Conservation (phyloP, 2,329 filamentous ascomycete genomes). For the Colletotrichum simmondsii region DNA sequence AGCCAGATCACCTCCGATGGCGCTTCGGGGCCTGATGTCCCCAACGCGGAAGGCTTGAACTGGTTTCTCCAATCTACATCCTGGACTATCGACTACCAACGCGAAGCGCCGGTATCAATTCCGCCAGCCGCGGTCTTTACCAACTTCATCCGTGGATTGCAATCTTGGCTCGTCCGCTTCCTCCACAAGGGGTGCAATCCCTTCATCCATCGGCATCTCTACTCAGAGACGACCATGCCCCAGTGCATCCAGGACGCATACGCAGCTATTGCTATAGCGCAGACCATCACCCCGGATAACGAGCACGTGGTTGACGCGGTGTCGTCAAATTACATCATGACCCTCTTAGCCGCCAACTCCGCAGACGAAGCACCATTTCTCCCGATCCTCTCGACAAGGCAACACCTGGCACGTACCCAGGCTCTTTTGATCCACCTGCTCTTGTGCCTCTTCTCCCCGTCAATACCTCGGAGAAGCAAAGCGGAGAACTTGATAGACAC, state of each 20-base stretch:
- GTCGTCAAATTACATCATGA: neutral
- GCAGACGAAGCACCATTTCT: neutral
- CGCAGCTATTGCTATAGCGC: conserved; percentile 20
- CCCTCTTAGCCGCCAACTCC: conserved; percentile 9
- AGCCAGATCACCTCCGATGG: neutral
- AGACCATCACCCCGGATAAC: conserved; percentile 14
- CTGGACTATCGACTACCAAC: conserved; percentile 17
- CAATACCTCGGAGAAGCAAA: conserved; percentile 21
- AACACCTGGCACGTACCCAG: conserved; percentile 29
- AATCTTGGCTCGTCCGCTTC: conserved; percentile 38
- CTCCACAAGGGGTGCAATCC: conserved; percentile 35
- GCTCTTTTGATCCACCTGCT: conserved; percentile 29
- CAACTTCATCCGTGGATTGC: conserved; percentile 23
- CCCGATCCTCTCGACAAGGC: conserved; percentile 10
- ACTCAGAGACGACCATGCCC: conserved; percentile 33
- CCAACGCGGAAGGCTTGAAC: neutral
- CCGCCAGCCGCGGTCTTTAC: conserved; percentile 11
- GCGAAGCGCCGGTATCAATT: neutral
- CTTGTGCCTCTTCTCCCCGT: conserved; percentile 17
- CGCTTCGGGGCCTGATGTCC: neutral
- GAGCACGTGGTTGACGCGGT: conserved; percentile 16
- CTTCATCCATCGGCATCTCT: conserved; percentile 39
- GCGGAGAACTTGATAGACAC: conserved; percentile 19
- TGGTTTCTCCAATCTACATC: conserved; percentile 17
- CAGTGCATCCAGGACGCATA: conserved; percentile 35